Evolutionary conservation across 306 rosid species (phyloP), one percentile per base, ranked within the genome.

Genomic region (Amphicarpaea edgeworthii): DNA sequence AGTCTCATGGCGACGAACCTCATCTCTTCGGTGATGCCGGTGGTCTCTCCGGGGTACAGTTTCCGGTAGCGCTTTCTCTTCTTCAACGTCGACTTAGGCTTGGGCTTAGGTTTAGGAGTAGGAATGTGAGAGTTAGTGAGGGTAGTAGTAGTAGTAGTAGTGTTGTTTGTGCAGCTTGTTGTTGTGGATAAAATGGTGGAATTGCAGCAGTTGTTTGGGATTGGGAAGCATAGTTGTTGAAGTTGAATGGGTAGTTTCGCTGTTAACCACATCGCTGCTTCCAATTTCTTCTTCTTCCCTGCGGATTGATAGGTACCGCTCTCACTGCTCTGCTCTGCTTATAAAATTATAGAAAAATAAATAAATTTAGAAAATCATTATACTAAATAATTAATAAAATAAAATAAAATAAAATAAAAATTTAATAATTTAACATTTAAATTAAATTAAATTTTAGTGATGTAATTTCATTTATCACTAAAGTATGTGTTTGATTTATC

Each of bases 11-110:
- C 5, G 32, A 28, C 32, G 32, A 28, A 28, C 32, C 32, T 28
- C 96, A 95, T 84, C 84, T 92, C 99, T 85, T 95, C 93, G 4
- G 97, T 88, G 77, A 95, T 92, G 70, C 97, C 97, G 42, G 80
- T 72, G 76, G 79, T 80, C 81, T 95, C 97, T 2, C 98, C 97
- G 1, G 32, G 32, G 98, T 87, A 85, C 70, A 28, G 32, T 5
- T 28, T 28, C 32, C 32, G 32, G 32, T 28, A 28, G 4, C 32
- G 3, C 32, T 28, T 28, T 28, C 91, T 69, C 54, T 46, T 28
- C 32, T 28, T 28, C 32, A 28, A 28, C 32, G 32, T 28, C 32
- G 32, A 28, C 32, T 28, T 28, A 28, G 32, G 41, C 87, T 59
- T 59, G 1, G 84, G 79, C 1, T 37, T 63, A 5, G 70, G 50